These are phyloP conservation scores for Penstemon barbatus DNA, from an alignment of 257 asterid species.

Conservation along the genomic window DNA sequence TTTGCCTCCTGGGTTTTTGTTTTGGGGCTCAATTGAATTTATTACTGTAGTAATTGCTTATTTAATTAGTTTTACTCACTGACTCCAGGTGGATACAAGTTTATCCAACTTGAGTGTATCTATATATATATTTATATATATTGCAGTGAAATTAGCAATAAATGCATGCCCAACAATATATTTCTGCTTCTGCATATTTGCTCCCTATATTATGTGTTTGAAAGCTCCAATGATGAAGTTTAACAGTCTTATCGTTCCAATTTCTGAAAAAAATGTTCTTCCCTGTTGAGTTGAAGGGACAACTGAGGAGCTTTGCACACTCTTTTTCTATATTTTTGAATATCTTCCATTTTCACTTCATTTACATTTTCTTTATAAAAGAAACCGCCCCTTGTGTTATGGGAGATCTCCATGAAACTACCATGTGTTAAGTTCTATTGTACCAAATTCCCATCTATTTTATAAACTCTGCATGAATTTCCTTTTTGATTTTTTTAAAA, in stretches of 20 bases:
- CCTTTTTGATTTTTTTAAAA: too few species aligned
- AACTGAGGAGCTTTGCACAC: constrained; percentile 54
- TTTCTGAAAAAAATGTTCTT: constrained; percentile 45
- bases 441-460: too few species aligned
- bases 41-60: constrained; percentile 16
- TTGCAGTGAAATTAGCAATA: too few species aligned
- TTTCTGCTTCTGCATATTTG: too few species aligned
- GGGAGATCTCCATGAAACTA: too few species aligned
- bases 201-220: not conserved
- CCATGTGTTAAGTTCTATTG: too few species aligned
- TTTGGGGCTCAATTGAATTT: constrained; percentile 7
- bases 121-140: not conserved
- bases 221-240: constrained; percentile 59
- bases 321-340: not conserved
- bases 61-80: not conserved
- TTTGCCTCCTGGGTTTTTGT: constrained; percentile 24
- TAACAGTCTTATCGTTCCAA: constrained; percentile 51
- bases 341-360: not conserved
- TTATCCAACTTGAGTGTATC: constrained; percentile 19
- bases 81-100: constrained; percentile 8
- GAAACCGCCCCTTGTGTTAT: too few species aligned
- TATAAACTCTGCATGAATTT: too few species aligned
- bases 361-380: not conserved
- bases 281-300: constrained; percentile 62
- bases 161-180: too few species aligned